These are phyloP conservation scores for Aspergillus uvarum DNA, from an alignment of 2,329 filamentous ascomycete genomes.

Conservation along the genomic window DNA sequence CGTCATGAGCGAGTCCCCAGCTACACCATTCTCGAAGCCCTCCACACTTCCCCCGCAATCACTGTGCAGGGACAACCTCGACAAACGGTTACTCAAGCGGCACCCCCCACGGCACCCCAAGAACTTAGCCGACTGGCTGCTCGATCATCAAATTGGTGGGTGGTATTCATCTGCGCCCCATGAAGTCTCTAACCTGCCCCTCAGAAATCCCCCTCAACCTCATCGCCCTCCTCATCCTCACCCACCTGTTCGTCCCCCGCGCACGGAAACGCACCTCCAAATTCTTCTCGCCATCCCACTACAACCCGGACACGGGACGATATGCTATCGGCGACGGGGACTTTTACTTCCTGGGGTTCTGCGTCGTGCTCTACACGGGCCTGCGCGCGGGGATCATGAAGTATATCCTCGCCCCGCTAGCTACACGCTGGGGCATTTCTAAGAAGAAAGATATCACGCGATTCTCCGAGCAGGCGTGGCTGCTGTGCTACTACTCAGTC, in stretches of 20 bases:
- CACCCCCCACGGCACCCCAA: too few species aligned
- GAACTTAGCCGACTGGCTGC: too few species aligned
- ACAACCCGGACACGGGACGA: not conserved
- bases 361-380: conserved; percentile 76
- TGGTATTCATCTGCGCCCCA: too few species aligned
- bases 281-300: not conserved
- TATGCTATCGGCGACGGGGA: not conserved
- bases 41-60: too few species aligned
- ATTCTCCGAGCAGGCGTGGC: conserved; percentile 83
- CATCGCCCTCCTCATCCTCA: not conserved
- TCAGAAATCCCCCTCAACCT: not conserved
- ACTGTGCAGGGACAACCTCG: too few species aligned
- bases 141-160: too few species aligned
- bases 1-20: too few species aligned
- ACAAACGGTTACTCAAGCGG: too few species aligned
- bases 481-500: conserved; percentile 68
- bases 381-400: conserved; percentile 66
- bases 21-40: too few species aligned
- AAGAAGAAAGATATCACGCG: conserved; percentile 69
- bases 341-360: conserved; percentile 61
- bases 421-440: conserved; percentile 65
- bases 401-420: conserved; percentile 73
- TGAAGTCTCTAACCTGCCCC: too few species aligned
- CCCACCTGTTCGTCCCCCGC: not conserved
- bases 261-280: not conserved